Evolutionary conservation across 179 eudicot genomes (phyloP).

Genomic region (Pouteria campechiana): DNA sequence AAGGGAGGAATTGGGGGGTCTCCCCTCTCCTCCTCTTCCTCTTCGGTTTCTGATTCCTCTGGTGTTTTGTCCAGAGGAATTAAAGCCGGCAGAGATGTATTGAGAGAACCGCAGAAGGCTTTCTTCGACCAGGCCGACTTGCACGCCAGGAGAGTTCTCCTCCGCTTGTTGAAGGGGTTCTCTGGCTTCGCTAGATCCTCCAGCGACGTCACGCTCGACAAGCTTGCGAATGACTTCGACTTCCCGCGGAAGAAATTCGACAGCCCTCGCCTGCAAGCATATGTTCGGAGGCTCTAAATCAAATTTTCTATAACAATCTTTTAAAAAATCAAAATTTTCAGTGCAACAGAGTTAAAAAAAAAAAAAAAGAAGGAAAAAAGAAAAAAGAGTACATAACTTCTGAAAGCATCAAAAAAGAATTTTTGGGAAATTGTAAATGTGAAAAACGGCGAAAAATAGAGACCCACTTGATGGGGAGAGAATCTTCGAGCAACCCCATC

Average conservation of each 20-base stretch:
- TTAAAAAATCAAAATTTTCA: neutral
- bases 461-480: conserved; percentile 9
- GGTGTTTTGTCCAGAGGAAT: too few species aligned
- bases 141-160: conserved; percentile 3
- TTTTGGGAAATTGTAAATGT: neutral
- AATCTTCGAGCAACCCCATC: neutral
- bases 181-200: conserved; percentile 2
- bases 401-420: neutral
- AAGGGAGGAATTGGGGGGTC: too few species aligned
- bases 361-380: neutral
- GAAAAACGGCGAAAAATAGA: neutral
- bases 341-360: neutral
- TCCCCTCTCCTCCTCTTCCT: too few species aligned
- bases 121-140: conserved; percentile 4
- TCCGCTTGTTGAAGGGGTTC: conserved; percentile 7
- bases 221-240: conserved; percentile 6
- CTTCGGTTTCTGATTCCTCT: too few species aligned
- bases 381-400: neutral
- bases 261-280: conserved; percentile 1
- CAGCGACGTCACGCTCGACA: neutral
- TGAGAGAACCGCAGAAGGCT: too few species aligned
- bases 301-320: neutral
- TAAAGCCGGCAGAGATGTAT: too few species aligned
- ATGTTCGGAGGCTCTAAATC: neutral
- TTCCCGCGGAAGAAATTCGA: conserved; percentile 2